Conservation (phyloP, 768 basidiomycete genomes). For the Boletus bicolor region DNA sequence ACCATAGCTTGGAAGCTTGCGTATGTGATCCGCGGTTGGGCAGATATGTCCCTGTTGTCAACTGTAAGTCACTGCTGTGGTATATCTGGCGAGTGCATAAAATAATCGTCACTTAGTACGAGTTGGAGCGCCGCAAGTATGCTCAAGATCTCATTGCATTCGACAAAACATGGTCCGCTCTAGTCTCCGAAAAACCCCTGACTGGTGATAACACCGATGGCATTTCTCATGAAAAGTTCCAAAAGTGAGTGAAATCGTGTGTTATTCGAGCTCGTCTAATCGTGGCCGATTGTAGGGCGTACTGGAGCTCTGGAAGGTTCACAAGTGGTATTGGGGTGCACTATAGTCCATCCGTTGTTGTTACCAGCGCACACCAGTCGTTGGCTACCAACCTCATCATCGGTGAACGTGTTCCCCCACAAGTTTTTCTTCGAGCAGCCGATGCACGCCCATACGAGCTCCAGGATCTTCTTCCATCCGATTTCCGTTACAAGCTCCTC, state of each 20-base stretch:
- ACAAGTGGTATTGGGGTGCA: constrained; percentile 47
- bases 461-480: constrained; percentile 47
- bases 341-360: constrained; percentile 41
- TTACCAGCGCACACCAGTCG: constrained; percentile 33
- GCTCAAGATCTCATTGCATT: constrained; percentile 54
- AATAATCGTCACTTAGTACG: constrained; percentile 36
- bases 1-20: constrained; percentile 50
- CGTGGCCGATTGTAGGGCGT: constrained; percentile 30
- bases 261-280: neutral
- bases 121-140: constrained; percentile 49
- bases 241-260: constrained; percentile 29
- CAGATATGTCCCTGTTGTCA: constrained; percentile 42
- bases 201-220: constrained; percentile 36
- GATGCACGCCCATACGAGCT: constrained; percentile 46
- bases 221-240: constrained; percentile 40
- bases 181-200: constrained; percentile 52
- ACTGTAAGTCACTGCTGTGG: constrained; percentile 34
- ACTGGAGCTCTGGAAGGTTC: constrained; percentile 44
- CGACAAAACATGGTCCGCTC: constrained; percentile 47
- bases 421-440: constrained; percentile 43
- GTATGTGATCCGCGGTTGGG: constrained; percentile 46
- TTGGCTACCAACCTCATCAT: constrained; percentile 40
- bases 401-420: constrained; percentile 49
- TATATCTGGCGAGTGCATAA: neutral
- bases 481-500: constrained; percentile 49